Base-by-base conservation (phyloP, 23 red algal species). In the Cyanidiococcus yangmingshanensis region DNA sequence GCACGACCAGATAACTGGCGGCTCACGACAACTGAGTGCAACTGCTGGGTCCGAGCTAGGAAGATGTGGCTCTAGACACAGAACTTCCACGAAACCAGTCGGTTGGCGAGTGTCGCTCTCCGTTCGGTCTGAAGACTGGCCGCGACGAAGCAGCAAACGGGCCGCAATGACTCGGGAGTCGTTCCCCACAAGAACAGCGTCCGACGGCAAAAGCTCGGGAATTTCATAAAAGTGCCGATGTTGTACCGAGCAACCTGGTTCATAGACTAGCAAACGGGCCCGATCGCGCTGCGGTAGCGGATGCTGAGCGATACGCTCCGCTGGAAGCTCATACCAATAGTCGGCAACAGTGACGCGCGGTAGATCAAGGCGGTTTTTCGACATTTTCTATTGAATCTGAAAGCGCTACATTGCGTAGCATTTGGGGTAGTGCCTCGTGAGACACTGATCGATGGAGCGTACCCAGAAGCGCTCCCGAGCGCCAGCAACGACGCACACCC, bases 321-420 rank as follows among this genome's bases (percentile, higher is more conserved):
- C 39, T 21, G 94, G 94, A 29, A 98, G 77, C 1, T 91, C 37
- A 76, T 98, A 98, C 37, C 58, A 77, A 81, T 83, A 98, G 37
- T 84, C 39, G 0, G 45, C 45, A 21, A 54, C 21, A 21, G 45
- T 15, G 45, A 54, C 45, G 7, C 45, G 45, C 45, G 45, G 45
- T 15, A 54, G n/a, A n/a, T n/a, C n/a, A n/a, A n/a, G n/a, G n/a
- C n/a, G n/a, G n/a, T n/a, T n/a, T n/a, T n/a, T n/a, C n/a, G n/a
- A n/a, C n/a, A n/a, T n/a, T n/a, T n/a, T n/a, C n/a, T n/a, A n/a
- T n/a, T n/a, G n/a, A n/a, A n/a, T n/a, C n/a, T n/a, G n/a, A n/a
- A n/a, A n/a, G n/a, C n/a, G n/a, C n/a, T n/a, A n/a, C n/a, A n/a
- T n/a, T n/a, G n/a, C n/a, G n/a, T n/a, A n/a, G n/a, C n/a, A n/a